These are phyloP conservation scores for Suillus subluteus DNA, from an alignment of 768 basidiomycete genomes.

Conservation along the genomic window DNA sequence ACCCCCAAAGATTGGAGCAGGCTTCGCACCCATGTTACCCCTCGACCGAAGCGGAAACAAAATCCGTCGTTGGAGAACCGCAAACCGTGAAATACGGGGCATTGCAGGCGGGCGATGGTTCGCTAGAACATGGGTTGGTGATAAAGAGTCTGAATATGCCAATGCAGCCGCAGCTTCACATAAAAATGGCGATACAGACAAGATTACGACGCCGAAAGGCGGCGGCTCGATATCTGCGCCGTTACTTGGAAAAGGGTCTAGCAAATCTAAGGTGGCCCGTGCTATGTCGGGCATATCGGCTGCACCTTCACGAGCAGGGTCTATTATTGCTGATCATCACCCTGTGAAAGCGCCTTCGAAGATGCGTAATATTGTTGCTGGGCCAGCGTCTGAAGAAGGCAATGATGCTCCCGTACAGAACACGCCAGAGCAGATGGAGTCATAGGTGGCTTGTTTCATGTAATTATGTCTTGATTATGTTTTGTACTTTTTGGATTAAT, in stretches of 20 bases:
- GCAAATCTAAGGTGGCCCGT: conserved; percentile 43
- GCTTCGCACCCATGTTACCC: conserved; percentile 67
- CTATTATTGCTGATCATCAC: conserved; percentile 50
- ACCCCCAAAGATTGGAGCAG: conserved; percentile 73
- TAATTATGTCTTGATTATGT: conserved; percentile 11
- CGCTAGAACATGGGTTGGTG: conserved; percentile 79
- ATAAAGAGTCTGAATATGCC: conserved; percentile 74
- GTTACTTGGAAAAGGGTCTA: conserved; percentile 40
- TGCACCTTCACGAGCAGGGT: conserved; percentile 61
- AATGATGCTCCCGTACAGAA: conserved; percentile 43
- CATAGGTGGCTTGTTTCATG: conserved; percentile 15
- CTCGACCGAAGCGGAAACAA: conserved; percentile 66
- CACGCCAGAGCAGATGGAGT: conserved; percentile 23
- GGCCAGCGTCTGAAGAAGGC: conserved; percentile 53
- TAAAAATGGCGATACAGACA: conserved; percentile 32
- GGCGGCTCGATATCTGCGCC: conserved; percentile 53
- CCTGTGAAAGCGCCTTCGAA: conserved; percentile 60
- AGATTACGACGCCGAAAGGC: conserved; percentile 38
- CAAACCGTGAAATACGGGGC: conserved; percentile 77
- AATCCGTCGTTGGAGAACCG: conserved; percentile 73
- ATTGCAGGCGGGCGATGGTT: conserved; percentile 88
- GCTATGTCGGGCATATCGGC: conserved; percentile 48
- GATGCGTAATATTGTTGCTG: conserved; percentile 64
- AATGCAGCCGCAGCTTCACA: conserved; percentile 32
- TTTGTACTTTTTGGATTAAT: conserved; percentile 9